Percentiles rank a stretch among this genome's conserved stretches.
Evolutionary conservation across 2,329 filamentous ascomycete species (phyloP).

Genomic region (Bipolaris gigantea): DNA sequence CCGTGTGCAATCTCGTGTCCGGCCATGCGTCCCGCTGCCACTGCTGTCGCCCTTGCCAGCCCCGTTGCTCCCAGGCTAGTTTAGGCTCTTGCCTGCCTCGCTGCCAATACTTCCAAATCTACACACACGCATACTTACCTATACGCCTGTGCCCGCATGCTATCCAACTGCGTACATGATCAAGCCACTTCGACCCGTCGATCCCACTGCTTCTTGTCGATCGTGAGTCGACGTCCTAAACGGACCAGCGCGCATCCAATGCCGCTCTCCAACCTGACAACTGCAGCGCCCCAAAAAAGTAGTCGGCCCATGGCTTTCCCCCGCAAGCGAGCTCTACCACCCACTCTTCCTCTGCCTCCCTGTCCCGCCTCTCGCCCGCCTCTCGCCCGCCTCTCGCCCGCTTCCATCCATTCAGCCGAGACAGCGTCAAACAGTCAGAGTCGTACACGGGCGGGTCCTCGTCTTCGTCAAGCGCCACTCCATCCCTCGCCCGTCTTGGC

Average conservation of each 20-base stretch:
- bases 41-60: background rate
- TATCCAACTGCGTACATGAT: background rate
- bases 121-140: too few species aligned
- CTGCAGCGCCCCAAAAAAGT: conserved; percentile 2
- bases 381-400: background rate
- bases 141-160: too few species aligned
- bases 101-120: too few species aligned
- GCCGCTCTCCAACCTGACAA: conserved; percentile 5
- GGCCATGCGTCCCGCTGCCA: background rate
- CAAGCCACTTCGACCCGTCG: conserved; percentile 4
- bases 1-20: background rate
- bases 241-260: background rate
- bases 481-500: background rate
- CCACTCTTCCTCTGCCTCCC: background rate
- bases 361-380: background rate
- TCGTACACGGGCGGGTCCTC: too few species aligned
- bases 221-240: conserved; percentile 1
- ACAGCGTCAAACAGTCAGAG: background rate
- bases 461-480: too few species aligned
- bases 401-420: background rate
- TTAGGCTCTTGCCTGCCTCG: too few species aligned
- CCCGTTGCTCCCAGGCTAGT: background rate
- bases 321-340: background rate
- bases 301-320: conserved; percentile 2
- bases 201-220: conserved; percentile 5